Base-by-base conservation (phyloP, 164 flowering plant species). In the Liriodendron chinense region DNA sequence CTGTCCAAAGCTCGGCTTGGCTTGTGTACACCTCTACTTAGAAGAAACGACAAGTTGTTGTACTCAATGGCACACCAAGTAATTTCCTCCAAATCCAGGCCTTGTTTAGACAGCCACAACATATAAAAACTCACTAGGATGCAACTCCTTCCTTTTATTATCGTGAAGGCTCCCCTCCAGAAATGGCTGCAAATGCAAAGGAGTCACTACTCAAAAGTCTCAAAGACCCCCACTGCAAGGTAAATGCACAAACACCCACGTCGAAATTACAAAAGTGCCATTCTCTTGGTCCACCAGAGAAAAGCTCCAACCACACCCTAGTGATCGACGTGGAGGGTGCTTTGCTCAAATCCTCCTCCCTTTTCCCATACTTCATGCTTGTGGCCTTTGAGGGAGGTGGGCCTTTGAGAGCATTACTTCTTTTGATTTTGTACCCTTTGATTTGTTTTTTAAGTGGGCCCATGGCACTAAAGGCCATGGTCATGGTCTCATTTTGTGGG, bases 331-430 rank as follows among this genome's bases (percentile, higher is more conserved):
- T 89, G 2, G 92, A 93, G 74, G 87, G 84, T 23, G 79, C 89
- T 22, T 68, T 93, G 26, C 26, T 93, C 65, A 86, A 75, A 69
- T 87, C 94, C 3, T 71, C 89, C 0, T 85, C 87, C 28, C 56
- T 85, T 77, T 91, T 91, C 71, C 88, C 94, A 43, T 93, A 90
- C 83, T 83, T 85, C 84, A 78, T 90, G 89, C 84, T 90, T 5
- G 90, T 89, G 26, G 85, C 82, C 65, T 80, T 82, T 63, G 94
- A 90, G 77, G 89, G 84, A 18, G 93, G 93, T 18, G 79, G 94
- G 69, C 61, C 77, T 0, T 0, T 89, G 0, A 85, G 97, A 65
- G 87, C 89, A 1, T 67, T 90, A 2, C 14, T 86, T 10, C 76
- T 90, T 22, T 73, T 89, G 1, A 76, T 87, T 49, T 9, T 80